Evolutionary conservation across 176 grass and related monocot genomes (phyloP).

Genomic region (Ampelocalamus luodianensis): DNA sequence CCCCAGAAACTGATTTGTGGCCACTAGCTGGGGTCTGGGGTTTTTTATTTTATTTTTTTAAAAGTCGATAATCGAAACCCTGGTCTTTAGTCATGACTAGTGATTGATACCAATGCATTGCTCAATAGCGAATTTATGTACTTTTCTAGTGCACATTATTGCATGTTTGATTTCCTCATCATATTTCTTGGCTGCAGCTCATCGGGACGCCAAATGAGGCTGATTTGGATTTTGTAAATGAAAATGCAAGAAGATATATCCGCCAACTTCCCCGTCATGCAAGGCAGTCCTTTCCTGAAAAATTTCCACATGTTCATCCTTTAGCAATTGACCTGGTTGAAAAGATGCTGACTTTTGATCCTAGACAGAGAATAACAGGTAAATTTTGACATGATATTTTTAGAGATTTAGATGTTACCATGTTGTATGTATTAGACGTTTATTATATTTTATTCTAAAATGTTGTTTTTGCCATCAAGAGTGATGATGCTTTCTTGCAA

Average conservation of each 20-base stretch:
- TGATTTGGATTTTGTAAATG: conserved; percentile 93
- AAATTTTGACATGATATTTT: conserved; percentile 23
- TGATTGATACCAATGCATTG: conserved; percentile 10
- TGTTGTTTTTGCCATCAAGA: conserved; percentile 10
- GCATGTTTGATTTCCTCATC: conserved; percentile 5
- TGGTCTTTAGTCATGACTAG: neutral
- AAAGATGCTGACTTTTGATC: conserved; percentile 98
- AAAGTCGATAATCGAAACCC: neutral
- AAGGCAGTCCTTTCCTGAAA: conserved; percentile 80
- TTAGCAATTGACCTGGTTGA: conserved; percentile 90
- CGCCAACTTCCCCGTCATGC: conserved; percentile 76
- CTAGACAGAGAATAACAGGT: conserved; percentile 97
- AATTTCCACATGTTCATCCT: conserved; percentile 94
- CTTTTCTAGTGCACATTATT: conserved; percentile 2
- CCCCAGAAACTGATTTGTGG: conserved; percentile 2
- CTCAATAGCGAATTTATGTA: conserved; percentile 25
- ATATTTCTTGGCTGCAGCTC: conserved; percentile 60
- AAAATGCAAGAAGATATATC: conserved; percentile 99
- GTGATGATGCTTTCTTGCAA: neutral
- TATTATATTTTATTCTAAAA: conserved; percentile 1
- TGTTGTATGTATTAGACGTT: neutral
- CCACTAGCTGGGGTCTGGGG: neutral
- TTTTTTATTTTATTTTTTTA: neutral
- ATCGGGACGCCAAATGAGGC: conserved; percentile 90
- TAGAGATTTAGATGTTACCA: neutral